A percentile compares a stretch with the other conserved stretches of the same genome.
Conservation (phyloP, 2,329 filamentous ascomycete genomes). For the Byssochlamys sp. region DNA sequence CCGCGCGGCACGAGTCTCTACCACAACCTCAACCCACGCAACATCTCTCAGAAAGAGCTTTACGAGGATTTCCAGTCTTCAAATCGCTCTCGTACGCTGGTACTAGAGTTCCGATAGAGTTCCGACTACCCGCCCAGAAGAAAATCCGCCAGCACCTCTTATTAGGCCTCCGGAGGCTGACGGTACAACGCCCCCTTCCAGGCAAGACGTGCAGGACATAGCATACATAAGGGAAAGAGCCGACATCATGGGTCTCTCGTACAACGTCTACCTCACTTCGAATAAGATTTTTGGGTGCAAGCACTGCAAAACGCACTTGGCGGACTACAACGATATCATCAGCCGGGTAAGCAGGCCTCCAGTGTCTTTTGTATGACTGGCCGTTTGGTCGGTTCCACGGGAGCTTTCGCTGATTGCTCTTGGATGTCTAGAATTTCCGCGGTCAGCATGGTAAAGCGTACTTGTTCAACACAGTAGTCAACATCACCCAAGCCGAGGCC, state of each 20-base stretch:
- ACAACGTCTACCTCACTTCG: slow-evolving; percentile 83
- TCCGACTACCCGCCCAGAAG: not conserved
- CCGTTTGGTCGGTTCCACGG: not conserved
- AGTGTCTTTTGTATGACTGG: not conserved
- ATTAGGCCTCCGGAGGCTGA: not conserved
- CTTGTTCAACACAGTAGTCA: slow-evolving; percentile 89
- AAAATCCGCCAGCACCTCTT: not conserved
- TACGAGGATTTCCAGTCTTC: not conserved
- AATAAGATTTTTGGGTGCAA: slow-evolving; percentile 87
- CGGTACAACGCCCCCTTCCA: not conserved
- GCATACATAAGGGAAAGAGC: not conserved
- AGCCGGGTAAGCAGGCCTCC: slow-evolving; percentile 58
- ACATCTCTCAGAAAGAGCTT: not conserved
- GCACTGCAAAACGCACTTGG: slow-evolving; percentile 87
- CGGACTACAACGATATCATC: slow-evolving; percentile 92
- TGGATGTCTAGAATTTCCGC: slow-evolving; percentile 68
- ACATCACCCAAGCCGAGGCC: slow-evolving; percentile 70
- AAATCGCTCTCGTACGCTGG: not conserved
- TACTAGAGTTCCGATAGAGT: not conserved
- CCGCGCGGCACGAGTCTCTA: not conserved
- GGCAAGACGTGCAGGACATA: not conserved
- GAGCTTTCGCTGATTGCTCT: slow-evolving; percentile 2
- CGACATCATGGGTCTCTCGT: slow-evolving; percentile 66
- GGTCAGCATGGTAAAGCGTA: slow-evolving; percentile 97
- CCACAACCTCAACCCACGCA: not conserved